Evolutionary conservation across 192 early-diverging fungal species (phyloP).

Genomic region (Diversispora eburnea): DNA sequence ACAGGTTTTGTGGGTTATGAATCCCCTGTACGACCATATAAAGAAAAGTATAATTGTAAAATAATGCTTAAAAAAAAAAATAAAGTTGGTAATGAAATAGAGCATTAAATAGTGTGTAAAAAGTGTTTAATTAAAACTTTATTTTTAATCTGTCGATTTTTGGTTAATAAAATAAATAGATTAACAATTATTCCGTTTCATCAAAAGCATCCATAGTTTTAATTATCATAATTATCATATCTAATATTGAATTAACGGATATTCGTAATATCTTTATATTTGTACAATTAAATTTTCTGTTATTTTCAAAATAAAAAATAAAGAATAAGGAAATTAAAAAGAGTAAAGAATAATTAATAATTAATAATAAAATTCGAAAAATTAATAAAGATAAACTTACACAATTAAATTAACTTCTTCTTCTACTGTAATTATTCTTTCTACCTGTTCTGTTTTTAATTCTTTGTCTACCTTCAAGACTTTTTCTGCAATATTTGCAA

Average conservation of each 20-base stretch:
- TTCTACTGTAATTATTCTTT: slow-evolving; percentile 31
- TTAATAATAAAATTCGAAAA: neutral
- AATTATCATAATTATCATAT: slow-evolving; percentile 47
- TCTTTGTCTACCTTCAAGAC: slow-evolving; percentile 47
- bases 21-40: too few species aligned
- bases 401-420: slow-evolving; percentile 33
- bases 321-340: neutral
- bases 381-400: slow-evolving; percentile 32
- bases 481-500: slow-evolving; percentile 42
- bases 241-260: slow-evolving; percentile 49
- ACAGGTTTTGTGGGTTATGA: too few species aligned
- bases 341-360: neutral
- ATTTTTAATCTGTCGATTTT: too few species aligned
- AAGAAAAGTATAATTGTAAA: too few species aligned
- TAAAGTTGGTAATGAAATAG: too few species aligned
- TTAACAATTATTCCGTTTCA: slow-evolving; percentile 3
- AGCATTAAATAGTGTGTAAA: too few species aligned
- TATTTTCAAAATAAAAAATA: too few species aligned
- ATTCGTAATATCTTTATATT: slow-evolving; percentile 44
- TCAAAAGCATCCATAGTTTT: slow-evolving; percentile 45
- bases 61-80: too few species aligned
- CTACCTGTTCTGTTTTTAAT: slow-evolving; percentile 41
- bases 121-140: too few species aligned
- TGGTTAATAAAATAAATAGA: too few species aligned
- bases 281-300: slow-evolving; percentile 38